Base-by-base conservation (phyloP, 2,329 filamentous ascomycete species). In the Esteya vermicola region DNA sequence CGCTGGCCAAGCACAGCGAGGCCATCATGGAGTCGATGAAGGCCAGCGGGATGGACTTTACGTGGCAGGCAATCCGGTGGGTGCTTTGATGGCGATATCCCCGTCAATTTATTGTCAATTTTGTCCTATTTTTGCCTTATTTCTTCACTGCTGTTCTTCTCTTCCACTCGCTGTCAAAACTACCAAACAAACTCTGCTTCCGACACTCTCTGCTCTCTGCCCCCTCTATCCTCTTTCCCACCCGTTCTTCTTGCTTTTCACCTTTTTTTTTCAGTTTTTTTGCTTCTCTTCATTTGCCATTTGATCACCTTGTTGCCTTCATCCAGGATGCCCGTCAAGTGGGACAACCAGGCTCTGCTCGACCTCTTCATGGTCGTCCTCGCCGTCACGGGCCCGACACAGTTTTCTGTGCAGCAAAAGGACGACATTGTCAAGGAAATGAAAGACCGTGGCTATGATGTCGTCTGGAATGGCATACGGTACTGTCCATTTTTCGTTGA, bases 31-130 rank as follows among this genome's bases (percentile, higher is more conserved):
- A 44, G 8, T 54, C 54, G n/a, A 51, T 66, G 40, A 47, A 51
- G n/a, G 32, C 45, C 12, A 47, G 46, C 6, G 56, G 31, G 2
- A 13, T 18, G 13, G 41, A 45, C 6, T 58, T 61, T n/a, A 60
- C 58, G 4, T 68, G 63, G 62, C 59, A 68, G 23, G 61, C 52
- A 1, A 55, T 68, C 37, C 62, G 65, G 65, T 67, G 57, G 33
- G 61, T 54, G 9, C 20, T 22, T 8, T 19, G 9, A n/a, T 9
- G n/a, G n/a, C n/a, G n/a, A n/a, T n/a, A n/a, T n/a, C n/a, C n/a
- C n/a, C n/a, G n/a, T n/a, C 13, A 18, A 6, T 23, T 27, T n/a
- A 40, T 43, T 13, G 13, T 21, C n/a, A 36, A 28, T 46, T 14
- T 33, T 38, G 21, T 41, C 19, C 30, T 25, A 10, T 42, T 44